Percentiles rank a stretch among this genome's conserved stretches.
Conservation (phyloP, 2,329 filamentous ascomycete genomes). For the Paramyrothecium sp. region DNA sequence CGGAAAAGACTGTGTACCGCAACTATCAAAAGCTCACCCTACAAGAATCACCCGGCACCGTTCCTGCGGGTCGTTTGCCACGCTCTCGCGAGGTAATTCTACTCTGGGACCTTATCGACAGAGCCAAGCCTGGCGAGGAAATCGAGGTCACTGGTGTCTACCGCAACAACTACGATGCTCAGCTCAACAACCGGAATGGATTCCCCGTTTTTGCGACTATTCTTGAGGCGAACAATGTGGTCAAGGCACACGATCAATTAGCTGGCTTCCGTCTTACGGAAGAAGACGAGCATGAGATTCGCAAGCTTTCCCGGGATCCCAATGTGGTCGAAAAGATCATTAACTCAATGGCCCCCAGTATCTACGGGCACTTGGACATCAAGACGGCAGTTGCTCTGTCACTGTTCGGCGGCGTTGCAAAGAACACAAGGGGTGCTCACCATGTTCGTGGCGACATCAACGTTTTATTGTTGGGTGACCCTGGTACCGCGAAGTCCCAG, state of each 20-base stretch:
- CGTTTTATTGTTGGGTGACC: slow-evolving; percentile 91
- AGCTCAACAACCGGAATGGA: slow-evolving; percentile 96
- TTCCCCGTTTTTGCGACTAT: slow-evolving; percentile 99
- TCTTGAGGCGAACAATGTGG: slow-evolving; percentile 92
- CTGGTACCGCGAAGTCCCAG: slow-evolving; percentile 97
- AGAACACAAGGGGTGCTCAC: slow-evolving; percentile 84
- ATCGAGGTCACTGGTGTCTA: slow-evolving; percentile 97
- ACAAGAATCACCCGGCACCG: slow-evolving; percentile 94
- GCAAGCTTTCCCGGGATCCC: slow-evolving; percentile 82
- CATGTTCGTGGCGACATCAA: slow-evolving; percentile 97
- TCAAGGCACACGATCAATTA: slow-evolving; percentile 96
- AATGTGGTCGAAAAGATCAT: slow-evolving; percentile 92
- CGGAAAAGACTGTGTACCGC: slow-evolving; percentile 95
- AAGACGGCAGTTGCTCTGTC: slow-evolving; percentile 95
- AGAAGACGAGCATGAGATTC: slow-evolving; percentile 89
- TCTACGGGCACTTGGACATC: slow-evolving; percentile 95
- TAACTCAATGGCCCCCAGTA: slow-evolving; percentile 91
- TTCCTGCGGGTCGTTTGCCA: slow-evolving; percentile 90
- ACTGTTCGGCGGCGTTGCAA: slow-evolving; percentile 91
- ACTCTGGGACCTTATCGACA: slow-evolving; percentile 95
- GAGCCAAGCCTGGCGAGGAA: slow-evolving; percentile 94
- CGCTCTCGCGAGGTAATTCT: slow-evolving; percentile 93
- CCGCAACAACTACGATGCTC: slow-evolving; percentile 96
- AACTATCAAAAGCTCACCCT: slow-evolving; percentile 98
- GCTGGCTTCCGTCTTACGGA: slow-evolving; percentile 95